Evolutionary conservation across 768 basidiomycete genomes (phyloP).

Genomic region (Tricholoma bakamatsutake): DNA sequence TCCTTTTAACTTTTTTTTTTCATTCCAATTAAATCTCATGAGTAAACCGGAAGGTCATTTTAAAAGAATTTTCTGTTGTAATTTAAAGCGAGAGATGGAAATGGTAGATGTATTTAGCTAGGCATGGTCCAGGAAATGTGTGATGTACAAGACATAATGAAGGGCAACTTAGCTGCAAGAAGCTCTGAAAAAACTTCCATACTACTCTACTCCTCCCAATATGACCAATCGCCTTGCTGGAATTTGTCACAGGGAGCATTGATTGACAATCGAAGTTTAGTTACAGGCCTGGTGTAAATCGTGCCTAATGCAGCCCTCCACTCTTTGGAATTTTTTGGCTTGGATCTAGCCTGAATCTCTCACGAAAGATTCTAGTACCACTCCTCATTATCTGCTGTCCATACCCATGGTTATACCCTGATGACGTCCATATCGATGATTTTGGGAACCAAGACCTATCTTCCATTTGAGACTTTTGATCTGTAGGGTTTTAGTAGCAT

Average conservation of each 20-base stretch:
- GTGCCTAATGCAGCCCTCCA: not conserved
- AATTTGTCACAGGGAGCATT: not conserved
- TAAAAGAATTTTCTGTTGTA: too few species aligned
- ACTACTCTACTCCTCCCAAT: not conserved
- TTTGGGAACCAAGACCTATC: slow-evolving; percentile 6
- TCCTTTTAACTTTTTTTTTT: too few species aligned
- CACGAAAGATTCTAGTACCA: not conserved
- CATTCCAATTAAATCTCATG: too few species aligned
- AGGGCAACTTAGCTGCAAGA: not conserved
- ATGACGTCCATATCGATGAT: not conserved
- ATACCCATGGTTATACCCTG: slow-evolving; percentile 5
- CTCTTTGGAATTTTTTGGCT: not conserved
- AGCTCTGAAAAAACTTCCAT: not conserved
- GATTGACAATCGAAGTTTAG: not conserved
- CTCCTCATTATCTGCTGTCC: slow-evolving; percentile 3
- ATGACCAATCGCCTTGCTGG: not conserved
- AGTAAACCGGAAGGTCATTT: too few species aligned
- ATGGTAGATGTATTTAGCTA: not conserved
- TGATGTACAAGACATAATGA: not conserved
- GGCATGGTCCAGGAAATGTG: not conserved
- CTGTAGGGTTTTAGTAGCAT: not conserved
- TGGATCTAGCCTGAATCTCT: not conserved
- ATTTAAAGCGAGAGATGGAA: not conserved
- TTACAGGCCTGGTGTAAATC: not conserved
- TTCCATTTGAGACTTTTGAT: not conserved